Percentiles rank a stretch among this genome's conserved stretches.
Conservation (phyloP, 257 asterid genomes). For the Orobanche coerulescens region DNA sequence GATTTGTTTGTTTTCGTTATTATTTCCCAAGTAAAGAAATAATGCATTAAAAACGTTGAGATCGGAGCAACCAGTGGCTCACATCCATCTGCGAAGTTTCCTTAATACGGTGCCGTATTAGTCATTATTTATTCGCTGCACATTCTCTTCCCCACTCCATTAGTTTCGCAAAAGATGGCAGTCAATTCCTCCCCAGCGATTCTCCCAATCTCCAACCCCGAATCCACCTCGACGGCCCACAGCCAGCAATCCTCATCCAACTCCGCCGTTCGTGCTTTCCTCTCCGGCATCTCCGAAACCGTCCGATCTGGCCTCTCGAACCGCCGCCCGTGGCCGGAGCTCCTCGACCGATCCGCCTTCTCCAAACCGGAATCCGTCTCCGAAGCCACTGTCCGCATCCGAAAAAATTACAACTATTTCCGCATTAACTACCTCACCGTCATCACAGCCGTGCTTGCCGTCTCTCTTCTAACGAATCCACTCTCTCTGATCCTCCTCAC, state of each 20-base stretch:
- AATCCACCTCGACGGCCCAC: not conserved
- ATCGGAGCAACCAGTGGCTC: slow-evolving; percentile 14
- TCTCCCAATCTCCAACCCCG: not conserved
- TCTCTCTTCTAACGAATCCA: not conserved
- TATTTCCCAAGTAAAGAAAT: too few species aligned
- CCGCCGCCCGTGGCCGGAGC: slow-evolving; percentile 6
- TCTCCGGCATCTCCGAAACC: not conserved
- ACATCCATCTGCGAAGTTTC: slow-evolving; percentile 18
- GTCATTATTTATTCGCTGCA: not conserved
- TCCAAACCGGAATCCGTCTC: not conserved
- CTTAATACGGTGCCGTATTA: not conserved
- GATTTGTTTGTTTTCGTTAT: too few species aligned
- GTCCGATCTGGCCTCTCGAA: slow-evolving; percentile 2
- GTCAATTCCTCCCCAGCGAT: not conserved
- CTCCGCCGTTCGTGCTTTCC: not conserved
- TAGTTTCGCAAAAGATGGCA: not conserved
- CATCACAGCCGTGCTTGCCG: slow-evolving; percentile 1
- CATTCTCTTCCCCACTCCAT: not conserved
- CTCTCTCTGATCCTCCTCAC: not conserved
- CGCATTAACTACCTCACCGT: slow-evolving; percentile 7
- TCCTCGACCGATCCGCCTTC: slow-evolving; percentile 5
- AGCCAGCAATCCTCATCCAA: not conserved
- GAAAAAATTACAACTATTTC: not conserved
- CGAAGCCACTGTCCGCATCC: slow-evolving; percentile 2
- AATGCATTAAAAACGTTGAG: not conserved